A percentile compares a stretch with the other conserved stretches of the same genome.
phyloP scores from a whole-genome alignment of 192 early-diverging fungal species.

The Coemansia sp. region DNA sequence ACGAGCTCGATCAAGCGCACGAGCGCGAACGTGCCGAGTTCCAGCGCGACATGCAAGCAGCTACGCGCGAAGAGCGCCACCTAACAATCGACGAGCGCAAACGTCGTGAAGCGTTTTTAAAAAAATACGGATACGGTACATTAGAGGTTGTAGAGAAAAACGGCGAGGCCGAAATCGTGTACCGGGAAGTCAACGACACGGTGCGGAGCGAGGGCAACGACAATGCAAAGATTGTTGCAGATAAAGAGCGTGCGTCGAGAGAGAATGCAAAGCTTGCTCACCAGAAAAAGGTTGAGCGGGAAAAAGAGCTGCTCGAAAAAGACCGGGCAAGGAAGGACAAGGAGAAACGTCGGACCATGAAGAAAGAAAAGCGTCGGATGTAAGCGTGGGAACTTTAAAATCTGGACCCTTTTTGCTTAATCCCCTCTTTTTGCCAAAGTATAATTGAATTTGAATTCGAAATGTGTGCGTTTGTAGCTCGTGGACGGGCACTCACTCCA shows the following conservation, averaged over 20 bases:
- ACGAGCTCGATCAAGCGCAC: conserved; percentile 6
- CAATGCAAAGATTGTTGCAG: conserved; percentile 33
- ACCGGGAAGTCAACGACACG: conserved; percentile 5
- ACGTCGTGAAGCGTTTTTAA: conserved; percentile 21
- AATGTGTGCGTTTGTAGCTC: too few relatives aligned
- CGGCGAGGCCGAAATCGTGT: conserved; percentile 37
- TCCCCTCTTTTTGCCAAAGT: not conserved
- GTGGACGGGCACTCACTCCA: too few relatives aligned
- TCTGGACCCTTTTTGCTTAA: not conserved
- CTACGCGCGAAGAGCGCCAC: conserved; percentile 1
- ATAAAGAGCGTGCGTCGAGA: conserved; percentile 20
- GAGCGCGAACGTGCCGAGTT: conserved; percentile 25
- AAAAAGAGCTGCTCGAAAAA: conserved; percentile 34
- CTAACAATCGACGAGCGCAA: conserved; percentile 30
- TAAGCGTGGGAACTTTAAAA: conserved; percentile 10
- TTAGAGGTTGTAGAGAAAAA: conserved; percentile 34
- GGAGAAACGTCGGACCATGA: conserved; percentile 39
- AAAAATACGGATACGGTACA: conserved; percentile 1
- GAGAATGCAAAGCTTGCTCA: conserved; percentile 25
- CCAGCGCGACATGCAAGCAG: conserved; percentile 7
- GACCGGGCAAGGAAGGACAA: conserved; percentile 29
- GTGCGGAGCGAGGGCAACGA: conserved; percentile 9
- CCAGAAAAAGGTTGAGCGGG: conserved; percentile 39
- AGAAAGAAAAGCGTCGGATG: conserved; percentile 47
- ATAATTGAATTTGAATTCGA: not conserved